Conservation (phyloP, 768 basidiomycete genomes). For the Phaeotremella skinneri region DNA sequence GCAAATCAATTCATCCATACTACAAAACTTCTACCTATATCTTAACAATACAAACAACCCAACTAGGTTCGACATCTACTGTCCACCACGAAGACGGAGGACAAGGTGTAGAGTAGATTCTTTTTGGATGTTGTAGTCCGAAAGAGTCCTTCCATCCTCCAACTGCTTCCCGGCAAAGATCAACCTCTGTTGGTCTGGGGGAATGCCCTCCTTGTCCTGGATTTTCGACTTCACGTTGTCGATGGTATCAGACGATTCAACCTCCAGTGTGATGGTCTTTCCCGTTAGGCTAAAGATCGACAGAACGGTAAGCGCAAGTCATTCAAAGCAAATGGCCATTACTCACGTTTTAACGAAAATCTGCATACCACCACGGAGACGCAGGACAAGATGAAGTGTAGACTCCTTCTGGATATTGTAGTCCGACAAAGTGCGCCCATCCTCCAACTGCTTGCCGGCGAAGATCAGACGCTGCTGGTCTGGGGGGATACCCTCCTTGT, state of each 20-base stretch:
- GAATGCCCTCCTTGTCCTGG: constrained; percentile 89
- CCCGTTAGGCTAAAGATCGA: constrained; percentile 83
- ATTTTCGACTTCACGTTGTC: constrained; percentile 93
- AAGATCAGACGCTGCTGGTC: constrained; percentile 51
- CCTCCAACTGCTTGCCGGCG: constrained; percentile 49
- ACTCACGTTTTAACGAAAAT: neutral
- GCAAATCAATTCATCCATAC: too few relatives aligned
- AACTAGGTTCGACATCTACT: too few relatives aligned
- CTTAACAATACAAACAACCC: too few relatives aligned
- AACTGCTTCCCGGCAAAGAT: constrained; percentile 91
- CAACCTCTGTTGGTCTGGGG: constrained; percentile 84
- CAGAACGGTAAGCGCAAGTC: too few relatives aligned
- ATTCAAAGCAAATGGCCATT: neutral
- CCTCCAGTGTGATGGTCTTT: constrained; percentile 90
- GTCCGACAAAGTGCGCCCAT: constrained; percentile 43
- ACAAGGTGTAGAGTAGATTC: constrained; percentile 53
- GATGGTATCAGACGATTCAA: constrained; percentile 87
- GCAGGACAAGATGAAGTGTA: constrained; percentile 93
- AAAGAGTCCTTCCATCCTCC: constrained; percentile 85
- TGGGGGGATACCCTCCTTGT: constrained; percentile 50
- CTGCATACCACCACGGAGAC: constrained; percentile 97
- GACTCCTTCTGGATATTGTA: constrained; percentile 88
- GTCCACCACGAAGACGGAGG: constrained; percentile 48
- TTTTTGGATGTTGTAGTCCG: constrained; percentile 66
- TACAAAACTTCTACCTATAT: constrained; percentile 57